These are phyloP conservation scores for Odonthalia washingtoniensis DNA, from an alignment of 31 red algal genomes.

Conservation along the genomic window DNA sequence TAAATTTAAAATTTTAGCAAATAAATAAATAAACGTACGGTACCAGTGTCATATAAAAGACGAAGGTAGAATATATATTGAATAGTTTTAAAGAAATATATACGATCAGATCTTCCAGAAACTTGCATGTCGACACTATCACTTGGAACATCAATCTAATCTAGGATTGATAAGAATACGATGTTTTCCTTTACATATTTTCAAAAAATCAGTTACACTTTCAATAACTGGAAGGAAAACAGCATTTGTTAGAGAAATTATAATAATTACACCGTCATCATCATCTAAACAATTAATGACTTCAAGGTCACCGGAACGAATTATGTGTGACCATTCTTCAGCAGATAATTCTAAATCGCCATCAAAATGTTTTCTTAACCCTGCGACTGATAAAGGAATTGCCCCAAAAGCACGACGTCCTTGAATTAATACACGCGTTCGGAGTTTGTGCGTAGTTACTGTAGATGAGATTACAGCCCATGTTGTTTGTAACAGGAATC, in stretches of 20 bases:
- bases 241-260: constrained; percentile 87
- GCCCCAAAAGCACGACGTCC: constrained; percentile 67
- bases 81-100: too few relatives aligned
- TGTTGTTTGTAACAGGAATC: constrained; percentile 73
- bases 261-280: constrained; percentile 66
- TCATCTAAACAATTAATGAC: constrained; percentile 47
- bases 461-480: constrained; percentile 67
- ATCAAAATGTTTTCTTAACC: constrained; percentile 76
- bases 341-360: constrained; percentile 62
- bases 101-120: constrained; percentile 62
- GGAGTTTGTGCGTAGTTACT: constrained; percentile 5
- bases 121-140: constrained; percentile 80
- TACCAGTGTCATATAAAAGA: too few relatives aligned
- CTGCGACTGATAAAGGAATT: constrained; percentile 86
- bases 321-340: constrained; percentile 51
- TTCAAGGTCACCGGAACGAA: constrained; percentile 61
- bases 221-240: constrained; percentile 67
- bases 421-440: constrained; percentile 73
- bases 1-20: too few relatives aligned
- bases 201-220: constrained; percentile 46
- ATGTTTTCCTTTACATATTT: constrained; percentile 34
- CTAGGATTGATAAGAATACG: constrained; percentile 77
- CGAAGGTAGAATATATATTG: too few relatives aligned
- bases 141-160: constrained; percentile 79
- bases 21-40: too few relatives aligned